Conservation (phyloP, 2,329 filamentous ascomycete species). For the Fusarium musae region DNA sequence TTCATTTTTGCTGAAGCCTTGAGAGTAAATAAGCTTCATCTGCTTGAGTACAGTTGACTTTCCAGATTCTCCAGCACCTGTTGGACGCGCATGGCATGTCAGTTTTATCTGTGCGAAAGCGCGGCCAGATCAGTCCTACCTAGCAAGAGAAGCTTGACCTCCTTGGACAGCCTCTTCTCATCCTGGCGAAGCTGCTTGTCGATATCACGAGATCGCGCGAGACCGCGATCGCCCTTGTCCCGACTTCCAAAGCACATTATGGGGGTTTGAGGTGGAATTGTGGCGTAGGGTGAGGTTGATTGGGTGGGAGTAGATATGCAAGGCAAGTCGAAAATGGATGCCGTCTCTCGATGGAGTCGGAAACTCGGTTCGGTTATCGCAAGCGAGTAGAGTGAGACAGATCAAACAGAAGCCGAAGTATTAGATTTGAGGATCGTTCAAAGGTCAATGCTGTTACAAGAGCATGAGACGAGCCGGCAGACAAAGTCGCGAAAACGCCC, state of each 20-base stretch:
- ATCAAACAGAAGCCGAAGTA: neutral
- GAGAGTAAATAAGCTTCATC: slow-evolving; percentile 97
- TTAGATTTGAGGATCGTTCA: neutral
- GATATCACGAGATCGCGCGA: slow-evolving; percentile 76
- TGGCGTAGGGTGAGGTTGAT: neutral
- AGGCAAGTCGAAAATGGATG: neutral
- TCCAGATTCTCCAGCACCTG: slow-evolving; percentile 88
- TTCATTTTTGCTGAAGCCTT: slow-evolving; percentile 90
- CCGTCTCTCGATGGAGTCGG: neutral
- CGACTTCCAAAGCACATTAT: slow-evolving; percentile 74
- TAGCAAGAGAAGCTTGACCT: slow-evolving; percentile 93
- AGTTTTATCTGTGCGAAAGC: slow-evolving; percentile 8
- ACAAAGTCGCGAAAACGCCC: slow-evolving; percentile 14
- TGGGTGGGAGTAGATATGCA: neutral
- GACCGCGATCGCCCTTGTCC: slow-evolving; percentile 60
- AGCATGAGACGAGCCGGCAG: neutral
- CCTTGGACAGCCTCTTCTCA: slow-evolving; percentile 85
- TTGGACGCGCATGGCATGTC: slow-evolving; percentile 21
- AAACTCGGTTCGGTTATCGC: neutral
- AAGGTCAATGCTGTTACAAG: neutral
- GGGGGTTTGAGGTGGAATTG: slow-evolving; percentile 14
- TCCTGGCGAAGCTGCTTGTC: slow-evolving; percentile 87
- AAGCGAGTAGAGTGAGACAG: slow-evolving; percentile 8
- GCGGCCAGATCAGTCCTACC: slow-evolving; percentile 62
- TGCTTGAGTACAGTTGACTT: slow-evolving; percentile 98